A percentile compares a stretch with the other conserved stretches of the same genome.
Evolutionary conservation across 2,329 filamentous ascomycete genomes (phyloP).

Genomic region (Escovopsis sp.): DNA sequence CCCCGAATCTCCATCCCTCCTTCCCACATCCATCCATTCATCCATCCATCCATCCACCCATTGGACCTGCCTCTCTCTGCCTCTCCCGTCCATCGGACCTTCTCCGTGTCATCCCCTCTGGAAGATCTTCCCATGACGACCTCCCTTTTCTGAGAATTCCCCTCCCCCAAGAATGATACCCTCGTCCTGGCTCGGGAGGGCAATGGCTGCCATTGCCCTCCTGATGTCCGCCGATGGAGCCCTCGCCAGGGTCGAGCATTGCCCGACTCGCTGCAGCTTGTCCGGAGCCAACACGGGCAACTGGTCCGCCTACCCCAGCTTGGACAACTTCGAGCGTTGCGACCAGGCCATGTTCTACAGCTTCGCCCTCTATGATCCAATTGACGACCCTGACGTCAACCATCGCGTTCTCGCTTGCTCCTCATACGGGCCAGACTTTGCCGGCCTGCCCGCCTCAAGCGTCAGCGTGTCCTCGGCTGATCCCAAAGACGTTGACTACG

Average conservation of each 20-base stretch:
- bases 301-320: slow-evolving; percentile 13
- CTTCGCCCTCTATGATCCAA: slow-evolving; percentile 20
- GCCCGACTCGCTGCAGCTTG: slow-evolving; percentile 11
- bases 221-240: too few relatives aligned
- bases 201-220: too few relatives aligned
- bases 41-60: too few relatives aligned
- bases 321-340: slow-evolving; percentile 15
- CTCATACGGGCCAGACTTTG: slow-evolving; percentile 9
- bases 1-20: too few relatives aligned
- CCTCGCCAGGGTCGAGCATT: not conserved
- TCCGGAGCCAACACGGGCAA: slow-evolving; percentile 11
- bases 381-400: slow-evolving; percentile 14
- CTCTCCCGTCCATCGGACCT: too few relatives aligned
- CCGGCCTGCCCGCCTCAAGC: slow-evolving; percentile 5
- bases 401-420: slow-evolving; percentile 14
- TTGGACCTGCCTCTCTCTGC: too few relatives aligned
- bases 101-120: too few relatives aligned
- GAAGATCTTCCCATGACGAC: too few relatives aligned
- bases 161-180: too few relatives aligned
- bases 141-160: too few relatives aligned
- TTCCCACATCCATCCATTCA: too few relatives aligned
- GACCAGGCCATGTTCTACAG: slow-evolving; percentile 17
- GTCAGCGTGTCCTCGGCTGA: not conserved
- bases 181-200: too few relatives aligned
- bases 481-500: slow-evolving; percentile 5